Conservation (phyloP, 176 grass and related monocot species). For the Carex kokanica region DNA sequence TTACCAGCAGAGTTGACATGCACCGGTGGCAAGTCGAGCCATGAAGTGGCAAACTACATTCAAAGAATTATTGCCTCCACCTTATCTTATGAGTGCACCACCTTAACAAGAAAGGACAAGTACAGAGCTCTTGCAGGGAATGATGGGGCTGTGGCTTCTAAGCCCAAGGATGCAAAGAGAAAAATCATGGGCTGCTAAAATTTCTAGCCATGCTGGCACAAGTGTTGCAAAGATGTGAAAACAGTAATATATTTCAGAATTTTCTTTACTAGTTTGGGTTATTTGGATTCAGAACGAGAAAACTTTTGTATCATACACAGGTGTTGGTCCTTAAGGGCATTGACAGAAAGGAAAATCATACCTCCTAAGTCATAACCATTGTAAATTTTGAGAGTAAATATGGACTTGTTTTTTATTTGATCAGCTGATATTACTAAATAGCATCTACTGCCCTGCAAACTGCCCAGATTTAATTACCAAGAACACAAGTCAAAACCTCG, state of each 20-base stretch:
- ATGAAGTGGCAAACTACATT: constrained; percentile 78
- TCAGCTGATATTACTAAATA: background rate
- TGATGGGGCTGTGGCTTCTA: constrained; percentile 45
- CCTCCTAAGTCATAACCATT: background rate
- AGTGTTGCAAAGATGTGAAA: background rate
- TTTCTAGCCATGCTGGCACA: background rate
- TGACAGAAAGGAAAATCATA: background rate
- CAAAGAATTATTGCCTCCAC: constrained; percentile 71
- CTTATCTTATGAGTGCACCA: constrained; percentile 82
- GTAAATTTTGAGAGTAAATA: constrained; percentile 4
- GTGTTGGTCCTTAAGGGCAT: background rate
- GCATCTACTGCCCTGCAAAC: background rate
- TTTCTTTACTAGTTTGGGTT: constrained; percentile 6
- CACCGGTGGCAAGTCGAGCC: constrained; percentile 53
- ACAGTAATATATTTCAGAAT: constrained; percentile 23
- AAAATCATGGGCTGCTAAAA: constrained; percentile 19
- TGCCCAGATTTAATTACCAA: background rate
- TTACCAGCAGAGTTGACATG: constrained; percentile 63
- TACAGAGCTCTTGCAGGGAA: constrained; percentile 68
- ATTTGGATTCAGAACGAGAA: background rate
- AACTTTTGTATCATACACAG: background rate
- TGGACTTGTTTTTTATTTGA: background rate
- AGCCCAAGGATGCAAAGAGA: background rate
- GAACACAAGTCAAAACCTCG: background rate
- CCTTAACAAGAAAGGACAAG: constrained; percentile 90